Base-by-base conservation (phyloP, 192 early-diverging fungal species). In the Umbelopsis isabellina region DNA sequence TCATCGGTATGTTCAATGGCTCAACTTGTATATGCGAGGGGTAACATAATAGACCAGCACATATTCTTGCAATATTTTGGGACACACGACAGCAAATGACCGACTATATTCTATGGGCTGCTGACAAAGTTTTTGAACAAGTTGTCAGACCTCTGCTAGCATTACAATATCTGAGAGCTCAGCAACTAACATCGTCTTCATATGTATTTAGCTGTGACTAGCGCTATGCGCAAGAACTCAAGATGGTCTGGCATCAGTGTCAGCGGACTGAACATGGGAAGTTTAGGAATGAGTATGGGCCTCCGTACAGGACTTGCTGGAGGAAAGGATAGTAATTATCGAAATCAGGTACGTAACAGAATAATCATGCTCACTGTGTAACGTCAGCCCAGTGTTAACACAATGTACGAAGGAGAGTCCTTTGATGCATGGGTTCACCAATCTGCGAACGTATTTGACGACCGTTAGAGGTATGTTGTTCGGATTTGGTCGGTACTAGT, bases 211-310 rank as follows among this genome's bases (percentile, higher is more conserved):
- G 76, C 76, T 65, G 91, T 95, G 25, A 89, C 88, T 15, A 88
- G 81, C 68, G 89, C 90, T 37, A 92, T 95, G 92, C 82, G 91
- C 21, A 91, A 89, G 75, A 94, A 93, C 79, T 88, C 91, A 53
- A 86, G 91, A 37, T 95, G 92, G 92, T 82, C 85, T 37, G 85
- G 85, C 9, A 83, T 85, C 73, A 84, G 83, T 45, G 83, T 86
- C 16, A 83, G 76, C 72, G 79, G 86, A n/a, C 61, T 86, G 12
- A 75, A 79, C 50, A 87, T 87, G 85, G 84, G 84, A 52, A 74
- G 81, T 41, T 72, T 88, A 35, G 88, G 85, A 10, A 83, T 86
- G 78, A 86, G 83, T 45, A 87, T 87, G 85, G 85, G 86, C 4
- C 73, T 86, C 20, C 75, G 86, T 52, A 72, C 35, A 3, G 84